Conservation (phyloP, 768 basidiomycete species). For the Suillus paluster region DNA sequence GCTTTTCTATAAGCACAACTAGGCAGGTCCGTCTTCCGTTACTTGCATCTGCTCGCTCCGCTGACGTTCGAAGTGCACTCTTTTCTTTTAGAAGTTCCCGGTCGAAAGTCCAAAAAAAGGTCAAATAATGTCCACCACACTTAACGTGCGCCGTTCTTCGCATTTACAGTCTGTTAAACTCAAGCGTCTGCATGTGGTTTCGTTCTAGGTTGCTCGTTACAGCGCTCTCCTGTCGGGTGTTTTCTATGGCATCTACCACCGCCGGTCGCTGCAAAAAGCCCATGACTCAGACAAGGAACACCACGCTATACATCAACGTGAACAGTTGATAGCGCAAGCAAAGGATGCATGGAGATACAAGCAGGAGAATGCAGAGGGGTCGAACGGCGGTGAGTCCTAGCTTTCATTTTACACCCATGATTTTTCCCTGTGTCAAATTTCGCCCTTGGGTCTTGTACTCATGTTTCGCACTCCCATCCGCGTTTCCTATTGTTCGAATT, state of each 20-base stretch:
- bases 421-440: background rate
- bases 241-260: constrained; percentile 91
- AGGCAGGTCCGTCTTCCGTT: constrained; percentile 11
- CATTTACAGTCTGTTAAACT: constrained; percentile 6
- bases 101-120: constrained; percentile 18
- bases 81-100: background rate
- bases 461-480: background rate
- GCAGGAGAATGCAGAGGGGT: constrained; percentile 54
- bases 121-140: constrained; percentile 67
- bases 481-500: background rate
- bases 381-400: constrained; percentile 54
- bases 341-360: constrained; percentile 90
- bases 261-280: constrained; percentile 82
- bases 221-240: constrained; percentile 87
- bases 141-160: constrained; percentile 62
- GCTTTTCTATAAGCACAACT: constrained; percentile 10
- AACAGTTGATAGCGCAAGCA: constrained; percentile 81
- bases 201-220: constrained; percentile 86
- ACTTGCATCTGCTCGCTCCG: no score
- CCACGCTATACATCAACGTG: constrained; percentile 72
- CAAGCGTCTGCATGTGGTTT: background rate
- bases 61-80: background rate
- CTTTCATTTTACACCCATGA: constrained; percentile 5
- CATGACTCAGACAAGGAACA: constrained; percentile 79
- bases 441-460: background rate